Base-by-base conservation (phyloP, 2,329 filamentous ascomycete genomes). In the Beauveria caledonica region DNA sequence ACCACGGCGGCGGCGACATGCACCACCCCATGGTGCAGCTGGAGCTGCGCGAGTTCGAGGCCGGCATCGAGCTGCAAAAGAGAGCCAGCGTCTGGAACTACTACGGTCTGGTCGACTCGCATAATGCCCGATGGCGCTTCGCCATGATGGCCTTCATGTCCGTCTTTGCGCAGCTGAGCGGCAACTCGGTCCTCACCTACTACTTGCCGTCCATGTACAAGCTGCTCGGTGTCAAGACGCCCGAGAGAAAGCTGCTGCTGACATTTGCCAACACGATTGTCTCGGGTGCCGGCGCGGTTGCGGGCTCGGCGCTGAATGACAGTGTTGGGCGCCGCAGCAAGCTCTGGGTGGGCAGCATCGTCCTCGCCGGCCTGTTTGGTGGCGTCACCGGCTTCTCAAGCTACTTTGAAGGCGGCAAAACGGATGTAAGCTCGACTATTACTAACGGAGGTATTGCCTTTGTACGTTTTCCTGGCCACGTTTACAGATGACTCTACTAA, bases 141-240 rank as follows among this genome's bases (percentile, higher is more conserved):
- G 72, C 78, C 44, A 80, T 78, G 63, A 80, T 81, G 39, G 68
- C 79, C 3, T 76, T 76, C 21, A 80, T 84, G 71, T 76, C 78
- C 6, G 73, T 80, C 50, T 82, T 85, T 65, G 79, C 79, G 1
- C 81, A 86, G 67, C 77, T 80, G 62, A 77, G 76, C 5, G 81
- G 79, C 5, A 80, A 81, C 68, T 77, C 75, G 1, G 68, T 80
- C 9, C 73, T 75, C 13, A 76, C 77, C 1, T 84, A 83, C 62
- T 75, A 86, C 67, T 82, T 86, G 66, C 77, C 83, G 33, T 76
- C 76, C 7, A 77, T 78, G 68, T 74, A 82, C 46, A 71, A 74
- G 40, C 76, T 80, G 7, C 75, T 80, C 49, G 80, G 83, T 46
- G 78, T 86, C 62, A 78, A 76, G 8, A 79, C 60, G 77, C 84